Percentiles rank a stretch among this genome's conserved stretches.
These are phyloP conservation scores for Clitopilus passeckerianus DNA, from an alignment of 768 basidiomycete species.

Conservation along the genomic window DNA sequence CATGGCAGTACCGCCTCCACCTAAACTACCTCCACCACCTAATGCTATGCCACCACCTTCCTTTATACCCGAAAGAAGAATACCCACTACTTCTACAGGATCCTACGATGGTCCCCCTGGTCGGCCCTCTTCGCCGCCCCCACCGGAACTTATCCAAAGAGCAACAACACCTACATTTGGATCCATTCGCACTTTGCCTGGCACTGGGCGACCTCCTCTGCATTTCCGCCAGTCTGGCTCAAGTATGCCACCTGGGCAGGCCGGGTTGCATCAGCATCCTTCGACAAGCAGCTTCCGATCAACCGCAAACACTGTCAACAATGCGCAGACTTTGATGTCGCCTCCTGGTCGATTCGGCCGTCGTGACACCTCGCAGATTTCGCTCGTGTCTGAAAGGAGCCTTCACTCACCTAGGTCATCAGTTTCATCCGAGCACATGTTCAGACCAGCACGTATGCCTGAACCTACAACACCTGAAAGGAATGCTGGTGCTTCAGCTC, in stretches of 20 bases:
- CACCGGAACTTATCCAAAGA: slow-evolving; percentile 86
- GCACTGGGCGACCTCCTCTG: slow-evolving; percentile 33
- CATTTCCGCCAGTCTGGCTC: slow-evolving; percentile 60
- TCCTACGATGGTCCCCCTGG: slow-evolving; percentile 68
- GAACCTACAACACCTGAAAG: slow-evolving; percentile 43
- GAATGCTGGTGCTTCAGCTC: slow-evolving; percentile 36
- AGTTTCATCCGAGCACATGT: slow-evolving; percentile 72
- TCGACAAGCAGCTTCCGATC: slow-evolving; percentile 85
- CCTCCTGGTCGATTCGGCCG: slow-evolving; percentile 40
- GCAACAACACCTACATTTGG: slow-evolving; percentile 86
- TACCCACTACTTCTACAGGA: slow-evolving; percentile 35
- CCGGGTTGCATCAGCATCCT: slow-evolving; percentile 61
- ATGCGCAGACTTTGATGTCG: slow-evolving; percentile 40
- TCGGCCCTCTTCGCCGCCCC: slow-evolving; percentile 89
- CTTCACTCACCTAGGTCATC: slow-evolving; percentile 74
- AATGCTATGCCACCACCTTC: slow-evolving; percentile 70
- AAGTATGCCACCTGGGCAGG: slow-evolving; percentile 68
- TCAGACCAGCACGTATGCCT: slow-evolving; percentile 32
- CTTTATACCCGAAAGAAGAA: slow-evolving; percentile 68
- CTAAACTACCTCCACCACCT: slow-evolving; percentile 67
- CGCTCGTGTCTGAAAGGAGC: slow-evolving; percentile 66
- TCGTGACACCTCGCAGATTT: slow-evolving; percentile 61
- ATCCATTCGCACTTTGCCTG: slow-evolving; percentile 51
- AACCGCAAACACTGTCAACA: slow-evolving; percentile 53
- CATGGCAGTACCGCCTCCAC: slow-evolving; percentile 80